Base-by-base conservation (phyloP, 208 protist species). In the Trypanosoma scelopori region DNA sequence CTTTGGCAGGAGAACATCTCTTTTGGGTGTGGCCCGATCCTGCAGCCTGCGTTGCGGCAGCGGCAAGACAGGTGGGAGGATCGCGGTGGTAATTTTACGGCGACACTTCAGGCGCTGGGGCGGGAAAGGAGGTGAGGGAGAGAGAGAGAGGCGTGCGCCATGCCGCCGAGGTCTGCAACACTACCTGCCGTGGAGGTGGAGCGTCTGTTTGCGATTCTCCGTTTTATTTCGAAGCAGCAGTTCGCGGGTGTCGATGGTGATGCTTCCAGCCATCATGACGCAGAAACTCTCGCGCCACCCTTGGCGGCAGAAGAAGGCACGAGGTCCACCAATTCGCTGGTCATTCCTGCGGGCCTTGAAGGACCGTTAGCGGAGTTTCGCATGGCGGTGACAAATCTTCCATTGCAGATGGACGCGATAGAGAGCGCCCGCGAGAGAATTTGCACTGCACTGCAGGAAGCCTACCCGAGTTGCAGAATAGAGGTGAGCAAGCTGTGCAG, bases 331-430 rank as follows among this genome's bases (percentile, higher is more conserved):
- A 79, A 79, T 47, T 74, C 69, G 0, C 61, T 81, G 9, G 25
- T 23, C 22, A 62, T 81, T 20, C 79, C 84, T 1, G 35, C 48
- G 23, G 13, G 20, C 16, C 39, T 92, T 35, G 28, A 12, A 1
- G 58, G 72, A 3, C 47, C 74, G 3, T 61, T 93, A 27, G 84
- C 90, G 51, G 7, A 20, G 12, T 89, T 76, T 55, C 87, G 87
- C n/a, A 82, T 88, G 78, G 65, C 79, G 30, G 71, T 76, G 11
- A 88, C 81, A 6, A 89, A 85, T 59, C 7, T 85, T 15, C 79
- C 81, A 1, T 37, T 83, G 5, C 59, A 84, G 20, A 39, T 49
- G 23, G 65, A 71, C 11, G 30, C 25, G 4, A 56, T 92, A 11
- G 18, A 32, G 15, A 18, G n/a, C 7, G 47, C 72, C 3, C 67